Evolutionary conservation across 371 early-diverging fungal species (phyloP), one percentile per base, ranked within the genome.

Genomic region (Mortierella sp.): DNA sequence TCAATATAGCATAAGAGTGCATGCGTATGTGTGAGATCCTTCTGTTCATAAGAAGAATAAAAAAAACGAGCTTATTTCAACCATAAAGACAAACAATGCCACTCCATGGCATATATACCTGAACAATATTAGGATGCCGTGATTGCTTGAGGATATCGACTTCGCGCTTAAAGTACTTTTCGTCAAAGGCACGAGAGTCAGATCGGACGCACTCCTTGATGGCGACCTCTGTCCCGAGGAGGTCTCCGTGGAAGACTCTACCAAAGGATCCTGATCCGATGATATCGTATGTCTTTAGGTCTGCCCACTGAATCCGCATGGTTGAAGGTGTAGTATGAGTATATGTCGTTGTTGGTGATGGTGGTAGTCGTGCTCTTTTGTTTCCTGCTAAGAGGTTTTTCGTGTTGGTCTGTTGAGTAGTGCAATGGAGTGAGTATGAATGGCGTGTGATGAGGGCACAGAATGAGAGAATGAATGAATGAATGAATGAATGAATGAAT

Each of bases 181-280:
- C 83, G 72, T 93, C 91, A 84, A 90, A 91, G 9, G 82, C 88
- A 19, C 72, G 73, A 8, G 85, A 85, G 19, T 88, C 81, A 74
- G 90, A 89, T n/a, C 90, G 82, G 72, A 91, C 80, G 73, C 88
- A 92, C 73, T 90, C 89, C 80, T 93, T 93, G 54, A 93, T 90
- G 16, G 93, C 93, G 8, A 93, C 93, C n/a, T 92, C 92, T 4
- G 93, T 93, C 7, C 92, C 93, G 80, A 90, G 84, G 19, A 83
- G 79, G 31, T 87, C 87, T 2, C 87, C 84, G 34, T 83, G 87
- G 48, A 76, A 83, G 60, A 87, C 87, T 58, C 79, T 21, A 0
- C 87, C 87, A 74, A 87, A 87, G 50, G 84, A 83, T 57, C 87
- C 87, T 1, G 87, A 87, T 34, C 87, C 87, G 21, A 87, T 84